Evolutionary conservation across 2,329 filamentous ascomycete species (phyloP).

Genomic region (Dactylellina haptotyla): DNA sequence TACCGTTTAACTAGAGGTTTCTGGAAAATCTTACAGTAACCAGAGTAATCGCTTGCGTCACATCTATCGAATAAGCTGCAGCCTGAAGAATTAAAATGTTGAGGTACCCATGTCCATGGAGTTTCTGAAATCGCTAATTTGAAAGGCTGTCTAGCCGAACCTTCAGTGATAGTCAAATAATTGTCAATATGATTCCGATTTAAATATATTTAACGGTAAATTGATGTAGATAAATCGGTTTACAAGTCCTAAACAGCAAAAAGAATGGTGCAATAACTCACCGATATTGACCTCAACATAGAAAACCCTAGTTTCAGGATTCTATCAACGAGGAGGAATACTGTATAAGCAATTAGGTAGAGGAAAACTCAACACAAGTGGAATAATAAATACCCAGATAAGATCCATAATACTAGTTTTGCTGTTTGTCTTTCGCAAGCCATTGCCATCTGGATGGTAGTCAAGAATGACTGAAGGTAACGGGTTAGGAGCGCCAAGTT

Average conservation of each 20-base stretch:
- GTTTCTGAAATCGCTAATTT: background rate
- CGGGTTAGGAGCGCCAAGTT: no score
- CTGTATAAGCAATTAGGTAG: background rate
- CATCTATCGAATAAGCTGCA: background rate
- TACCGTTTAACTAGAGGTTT: no score
- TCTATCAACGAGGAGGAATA: background rate
- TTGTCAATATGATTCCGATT: no score
- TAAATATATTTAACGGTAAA: no score
- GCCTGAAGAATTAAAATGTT: background rate
- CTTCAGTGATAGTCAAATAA: background rate
- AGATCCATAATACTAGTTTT: no score
- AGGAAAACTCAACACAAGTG: no score
- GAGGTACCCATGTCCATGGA: background rate
- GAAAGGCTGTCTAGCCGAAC: background rate
- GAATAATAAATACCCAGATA: no score
- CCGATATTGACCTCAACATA: background rate
- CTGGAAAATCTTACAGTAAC: conserved; percentile 1
- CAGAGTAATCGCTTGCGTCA: background rate
- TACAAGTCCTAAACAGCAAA: no score
- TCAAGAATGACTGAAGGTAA: no score
- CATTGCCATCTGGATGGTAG: no score
- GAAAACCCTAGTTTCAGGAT: background rate
- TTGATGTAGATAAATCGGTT: background rate
- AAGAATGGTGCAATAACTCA: no score
- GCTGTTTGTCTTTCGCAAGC: no score